Evolutionary conservation across 371 early-diverging fungal species (phyloP).

Genomic region (Mortierella sp.): DNA sequence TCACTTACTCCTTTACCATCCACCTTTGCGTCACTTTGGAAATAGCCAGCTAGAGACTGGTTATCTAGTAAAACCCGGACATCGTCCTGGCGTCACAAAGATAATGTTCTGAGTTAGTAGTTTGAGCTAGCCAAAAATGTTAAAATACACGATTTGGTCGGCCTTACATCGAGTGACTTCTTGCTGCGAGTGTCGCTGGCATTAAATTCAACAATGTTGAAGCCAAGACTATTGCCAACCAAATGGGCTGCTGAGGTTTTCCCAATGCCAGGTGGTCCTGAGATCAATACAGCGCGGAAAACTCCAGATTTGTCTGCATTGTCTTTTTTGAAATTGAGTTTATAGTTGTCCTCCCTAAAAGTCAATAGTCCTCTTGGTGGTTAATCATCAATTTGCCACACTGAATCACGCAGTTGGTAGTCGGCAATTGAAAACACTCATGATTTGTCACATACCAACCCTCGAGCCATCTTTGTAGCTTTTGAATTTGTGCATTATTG

Average conservation of each 20-base stretch:
- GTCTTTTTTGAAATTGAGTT: slow-evolving; percentile 54
- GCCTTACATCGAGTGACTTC: slow-evolving; percentile 78
- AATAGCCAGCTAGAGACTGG: slow-evolving; percentile 66
- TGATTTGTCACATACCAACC: slow-evolving; percentile 66
- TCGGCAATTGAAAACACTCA: neutral
- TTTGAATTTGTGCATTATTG: slow-evolving; percentile 82
- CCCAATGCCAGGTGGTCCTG: slow-evolving; percentile 99
- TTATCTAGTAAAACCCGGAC: slow-evolving; percentile 63
- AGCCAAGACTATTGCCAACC: slow-evolving; percentile 84
- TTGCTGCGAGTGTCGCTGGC: slow-evolving; percentile 99
- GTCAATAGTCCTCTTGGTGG: neutral
- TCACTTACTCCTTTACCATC: slow-evolving; percentile 52
- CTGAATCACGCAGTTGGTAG: neutral
- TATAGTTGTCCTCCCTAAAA: slow-evolving; percentile 56
- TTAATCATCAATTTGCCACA: neutral
- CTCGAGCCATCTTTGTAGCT: slow-evolving; percentile 82
- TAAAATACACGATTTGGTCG: neutral
- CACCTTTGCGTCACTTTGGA: slow-evolving; percentile 10
- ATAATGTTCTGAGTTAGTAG: too few relatives aligned
- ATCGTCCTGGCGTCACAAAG: slow-evolving; percentile 42
- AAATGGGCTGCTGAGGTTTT: slow-evolving; percentile 98
- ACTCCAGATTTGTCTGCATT: slow-evolving; percentile 52
- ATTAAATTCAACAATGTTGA: slow-evolving; percentile 97
- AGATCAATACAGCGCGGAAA: slow-evolving; percentile 86
- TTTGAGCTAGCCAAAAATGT: too few relatives aligned